Percentiles rank a stretch among this genome's conserved stretches.
phyloP scores from a whole-genome alignment of 2,329 filamentous ascomycete genomes.

The Neoascochyta sp. region DNA sequence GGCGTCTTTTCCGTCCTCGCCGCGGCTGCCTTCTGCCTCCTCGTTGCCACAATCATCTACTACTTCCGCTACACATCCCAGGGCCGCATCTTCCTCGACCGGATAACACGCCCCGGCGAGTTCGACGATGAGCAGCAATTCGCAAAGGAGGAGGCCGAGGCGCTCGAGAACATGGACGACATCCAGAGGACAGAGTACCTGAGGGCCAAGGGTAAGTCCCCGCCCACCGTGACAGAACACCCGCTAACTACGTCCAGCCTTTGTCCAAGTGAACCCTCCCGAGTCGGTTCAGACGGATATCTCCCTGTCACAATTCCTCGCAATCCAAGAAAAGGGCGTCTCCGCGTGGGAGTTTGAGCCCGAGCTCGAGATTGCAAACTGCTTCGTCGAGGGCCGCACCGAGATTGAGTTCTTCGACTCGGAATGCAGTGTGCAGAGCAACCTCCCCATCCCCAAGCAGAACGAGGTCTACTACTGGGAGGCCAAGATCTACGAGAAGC shows the following conservation, averaged over 20 bases:
- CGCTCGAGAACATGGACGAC: constrained; percentile 93
- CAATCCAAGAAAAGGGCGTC: constrained; percentile 99
- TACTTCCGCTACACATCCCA: constrained; percentile 88
- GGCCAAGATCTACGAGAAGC: constrained; percentile 96
- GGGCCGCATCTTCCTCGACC: constrained; percentile 87
- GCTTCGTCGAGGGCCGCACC: constrained; percentile 92
- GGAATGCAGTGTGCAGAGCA: constrained; percentile 95
- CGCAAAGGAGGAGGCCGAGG: constrained; percentile 88
- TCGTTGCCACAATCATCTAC: constrained; percentile 79
- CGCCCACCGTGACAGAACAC: neutral
- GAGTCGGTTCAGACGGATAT: constrained; percentile 97
- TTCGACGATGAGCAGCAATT: constrained; percentile 98
- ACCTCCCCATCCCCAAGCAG: constrained; percentile 93
- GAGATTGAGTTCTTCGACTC: constrained; percentile 99
- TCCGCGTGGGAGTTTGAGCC: constrained; percentile 99
- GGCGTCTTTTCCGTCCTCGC: constrained; percentile 92
- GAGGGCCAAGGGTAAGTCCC: constrained; percentile 78
- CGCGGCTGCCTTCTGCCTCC: constrained; percentile 77
- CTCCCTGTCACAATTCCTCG: constrained; percentile 92
- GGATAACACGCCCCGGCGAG: constrained; percentile 88
- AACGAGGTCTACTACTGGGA: constrained; percentile 99
- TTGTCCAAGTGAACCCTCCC: constrained; percentile 87
- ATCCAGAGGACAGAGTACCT: constrained; percentile 85
- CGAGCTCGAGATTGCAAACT: constrained; percentile 98
- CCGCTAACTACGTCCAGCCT: constrained; percentile 57